Evolutionary conservation across 805 yeast species (phyloP), one percentile per base, ranked within the genome.

Genomic region (Isabelozyma pseudorhagii): DNA sequence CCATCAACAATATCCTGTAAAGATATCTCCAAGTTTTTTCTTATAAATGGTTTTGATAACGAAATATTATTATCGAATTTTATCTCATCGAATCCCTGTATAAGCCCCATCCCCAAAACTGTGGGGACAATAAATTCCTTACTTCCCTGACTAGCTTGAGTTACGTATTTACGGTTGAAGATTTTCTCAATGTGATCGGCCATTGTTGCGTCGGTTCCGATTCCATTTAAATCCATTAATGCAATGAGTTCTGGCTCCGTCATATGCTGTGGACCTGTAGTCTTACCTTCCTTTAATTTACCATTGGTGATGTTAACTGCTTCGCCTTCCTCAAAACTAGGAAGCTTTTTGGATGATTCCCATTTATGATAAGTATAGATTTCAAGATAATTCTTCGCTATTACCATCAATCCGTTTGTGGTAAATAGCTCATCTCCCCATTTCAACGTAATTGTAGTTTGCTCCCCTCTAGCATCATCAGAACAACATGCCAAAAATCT

Each of bases 151-250:
- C 66, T 70, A 47, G 64, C 68, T 54, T 78, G 83, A 14, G 66
- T 68, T 4, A 89, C 80, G 59, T 92, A 96, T 15, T 83, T 82
- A 47, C 99, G 69, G 9, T 66, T 65, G 28, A 79, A 69, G 41
- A 94, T 83, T 61, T 88, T 92, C 50, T 87, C 91, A 38, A 94
- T 94, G 67, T 94, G 99, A 41, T 94, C 99, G 0, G 98, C 99
- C 67, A 94, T 96, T 0, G 99, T 94, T 0, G 99, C 99, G 72
- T 94, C 99, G 0, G 99, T 94, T 2, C 99, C 99, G 42, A 94
- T 94, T 0, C 98, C 98, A 66, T 94, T 94, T 9, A 84, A 88
- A 71, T 96, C 98, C 99, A 94, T 94, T 44, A 94, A 71, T 8
- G 89, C 85, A 68, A 94, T 90, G 18, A 94, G 75, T 62, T 93